Evolutionary conservation across 1,284 basidiomycete genomes (phyloP).

Genomic region (Malassezia equina): DNA sequence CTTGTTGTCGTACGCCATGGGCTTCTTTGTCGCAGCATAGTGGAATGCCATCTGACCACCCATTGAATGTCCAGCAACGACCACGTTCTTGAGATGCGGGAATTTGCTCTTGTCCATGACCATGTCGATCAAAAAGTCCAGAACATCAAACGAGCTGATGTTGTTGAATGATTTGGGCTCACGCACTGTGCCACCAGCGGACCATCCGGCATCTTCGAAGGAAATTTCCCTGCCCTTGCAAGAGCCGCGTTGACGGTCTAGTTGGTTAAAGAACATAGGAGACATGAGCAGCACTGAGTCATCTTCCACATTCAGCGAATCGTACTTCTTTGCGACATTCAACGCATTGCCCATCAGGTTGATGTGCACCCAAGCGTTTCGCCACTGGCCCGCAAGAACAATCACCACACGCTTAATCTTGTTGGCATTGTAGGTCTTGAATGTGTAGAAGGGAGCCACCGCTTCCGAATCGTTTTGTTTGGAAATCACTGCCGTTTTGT

Average conservation of each 20-base stretch:
- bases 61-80: slow-evolving; percentile 42
- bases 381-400: slow-evolving; percentile 32
- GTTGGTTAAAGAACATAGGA: slow-evolving; percentile 32
- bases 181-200: slow-evolving; percentile 24
- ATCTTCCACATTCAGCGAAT: slow-evolving; percentile 16
- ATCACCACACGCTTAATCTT: slow-evolving; percentile 40
- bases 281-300: slow-evolving; percentile 30
- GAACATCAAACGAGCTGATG: slow-evolving; percentile 27
- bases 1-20: slow-evolving; percentile 23
- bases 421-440: slow-evolving; percentile 17
- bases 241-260: slow-evolving; percentile 25
- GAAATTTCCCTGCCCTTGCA: slow-evolving; percentile 23
- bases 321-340: slow-evolving; percentile 8
- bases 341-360: slow-evolving; percentile 31
- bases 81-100: slow-evolving; percentile 35
- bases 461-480: slow-evolving; percentile 1
- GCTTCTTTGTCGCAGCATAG: slow-evolving; percentile 33
- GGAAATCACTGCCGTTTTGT: slow-evolving; percentile 22
- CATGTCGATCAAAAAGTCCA: slow-evolving; percentile 35
- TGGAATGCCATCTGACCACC: slow-evolving; percentile 31
- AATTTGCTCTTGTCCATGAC: slow-evolving; percentile 28
- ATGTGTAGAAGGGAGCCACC: slow-evolving; percentile 31
- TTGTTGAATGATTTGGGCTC: slow-evolving; percentile 18
- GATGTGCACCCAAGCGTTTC: slow-evolving; percentile 40
- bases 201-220: slow-evolving; percentile 34